phyloP scores from a whole-genome alignment of 2,329 filamentous ascomycete genomes.

The Penicillium hesseltinei region DNA sequence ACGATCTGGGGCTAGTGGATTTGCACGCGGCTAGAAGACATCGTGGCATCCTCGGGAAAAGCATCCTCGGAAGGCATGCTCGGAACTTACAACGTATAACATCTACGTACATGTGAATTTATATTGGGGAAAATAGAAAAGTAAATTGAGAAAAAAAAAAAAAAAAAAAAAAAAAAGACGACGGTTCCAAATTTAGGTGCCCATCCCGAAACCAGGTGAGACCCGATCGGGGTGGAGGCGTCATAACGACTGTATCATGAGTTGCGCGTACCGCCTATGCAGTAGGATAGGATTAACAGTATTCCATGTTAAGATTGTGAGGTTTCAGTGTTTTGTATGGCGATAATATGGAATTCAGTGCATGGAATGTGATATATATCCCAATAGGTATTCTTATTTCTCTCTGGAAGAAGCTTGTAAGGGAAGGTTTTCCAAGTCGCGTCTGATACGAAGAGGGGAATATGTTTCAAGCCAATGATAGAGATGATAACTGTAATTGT shows the following conservation, averaged over 20 bases:
- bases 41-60: conserved; percentile 5
- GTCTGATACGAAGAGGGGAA: neutral
- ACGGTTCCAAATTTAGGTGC: neutral
- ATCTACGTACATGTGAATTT: neutral
- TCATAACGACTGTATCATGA: conserved; percentile 14
- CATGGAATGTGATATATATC: conserved; percentile 14
- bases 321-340: neutral
- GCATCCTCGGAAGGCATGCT: conserved; percentile 1
- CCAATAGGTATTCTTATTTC: neutral
- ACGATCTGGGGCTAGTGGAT: conserved; percentile 5
- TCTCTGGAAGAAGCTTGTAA: neutral
- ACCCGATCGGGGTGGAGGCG: conserved; percentile 11
- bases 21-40: neutral
- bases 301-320: neutral
- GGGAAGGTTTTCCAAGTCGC: neutral
- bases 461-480: neutral
- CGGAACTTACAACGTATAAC: neutral
- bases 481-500: neutral
- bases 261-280: conserved; percentile 9
- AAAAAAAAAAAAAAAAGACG: neutral
- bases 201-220: conserved; percentile 4
- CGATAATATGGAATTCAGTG: conserved; percentile 1
- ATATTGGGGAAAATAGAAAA: neutral
- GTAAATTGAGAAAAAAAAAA: neutral
- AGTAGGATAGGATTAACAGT: neutral